Base-by-base conservation (phyloP, 2,329 filamentous ascomycete species). In the Aureobasidium mangrovei region DNA sequence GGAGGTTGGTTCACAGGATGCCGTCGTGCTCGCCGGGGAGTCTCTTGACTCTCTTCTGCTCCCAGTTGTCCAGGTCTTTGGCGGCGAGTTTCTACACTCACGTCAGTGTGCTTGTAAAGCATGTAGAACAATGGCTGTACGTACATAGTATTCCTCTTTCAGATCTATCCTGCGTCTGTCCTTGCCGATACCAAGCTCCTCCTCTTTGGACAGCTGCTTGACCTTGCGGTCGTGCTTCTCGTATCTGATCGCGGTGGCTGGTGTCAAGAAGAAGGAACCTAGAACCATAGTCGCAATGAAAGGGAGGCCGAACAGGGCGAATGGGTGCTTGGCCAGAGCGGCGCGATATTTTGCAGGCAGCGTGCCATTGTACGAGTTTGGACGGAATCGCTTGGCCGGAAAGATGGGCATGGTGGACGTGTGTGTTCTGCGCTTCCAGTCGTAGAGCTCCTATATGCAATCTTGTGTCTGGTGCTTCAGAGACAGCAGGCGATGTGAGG, bases 11-110 rank as follows among this genome's bases (percentile, higher is more conserved):
- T 77, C 70, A 85, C 61, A 95, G 68, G 48, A 88, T 80, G 33
- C 91, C 91, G 69, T 98, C 91, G 57, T 82, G 86, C 70, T 98
- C 94, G 61, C 93, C 93, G 24, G 88, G 84, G 57, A 96, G 78
- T 67, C 93, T 78, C 74, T 95, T 83, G 8, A 97, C 90, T 52
- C 94, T 83, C 72, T 93, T 94, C 72, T 97, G 93, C 69, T 97
- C 91, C 93, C 93, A 98, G 66, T 89, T 81, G 65, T 98, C 91
- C 58, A 97, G 73, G 67, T 97, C 93, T 70, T 94, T 95, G 32
- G 88, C 87, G 62, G 88, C 86, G 38, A 88, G 75, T 72, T 83
- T 82, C 87, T 93, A 69, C 55, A 36, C 18, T 8, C 9, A 47
- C 27, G 40, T 62, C 48, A 60, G 58, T 41, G 10, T 29, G 8